Base-by-base conservation (phyloP, 331 rosid genomes). In the Quercus phellos region DNA sequence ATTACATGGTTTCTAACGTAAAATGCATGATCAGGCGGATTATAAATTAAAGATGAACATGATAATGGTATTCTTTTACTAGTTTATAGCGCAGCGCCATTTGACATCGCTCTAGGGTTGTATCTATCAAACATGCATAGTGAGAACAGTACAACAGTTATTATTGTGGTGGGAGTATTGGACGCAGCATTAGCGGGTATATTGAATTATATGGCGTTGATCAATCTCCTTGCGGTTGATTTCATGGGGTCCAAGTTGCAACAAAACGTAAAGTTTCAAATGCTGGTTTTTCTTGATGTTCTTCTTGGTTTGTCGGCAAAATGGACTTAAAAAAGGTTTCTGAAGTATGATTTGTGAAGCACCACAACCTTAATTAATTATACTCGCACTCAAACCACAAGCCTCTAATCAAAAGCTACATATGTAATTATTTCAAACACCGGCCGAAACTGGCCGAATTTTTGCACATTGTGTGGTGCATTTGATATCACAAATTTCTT, bases 101-200 rank as follows among this genome's bases (percentile, higher is more conserved):
- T 91, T 42, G 97, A 91, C 13, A 85, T 93, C 0, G 88, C 73
- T 0, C 34, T 93, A 13, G 98, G 95, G 27, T 86, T 91, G 9
- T 90, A 83, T 2, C 70, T 93, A 46, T 85, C 92, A 7, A 79
- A 83, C 1, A 81, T 93, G 60, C 91, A 90, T 24, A 83, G 88
- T 4, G 88, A 84, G 2, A 73, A 79, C 0, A 91, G 91, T 60
- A 88, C 88, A 50, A 80, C 89, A 3, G 51, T 90, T 19, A 88
- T 93, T 0, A 85, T 91, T 30, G 87, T 91, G 74, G 90, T 83
- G 16, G 98, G 97, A 7, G 0, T 89, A 51, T 81, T 93, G 30
- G 80, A 93, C 64, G 93, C 94, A 6, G 50, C 82, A 0, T 90
- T 96, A 3, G 93, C 95, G 0, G 93, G 98, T 78, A 86, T 91